Conservation (phyloP, 1,139 yeast species). For the Pichia sp. region DNA sequence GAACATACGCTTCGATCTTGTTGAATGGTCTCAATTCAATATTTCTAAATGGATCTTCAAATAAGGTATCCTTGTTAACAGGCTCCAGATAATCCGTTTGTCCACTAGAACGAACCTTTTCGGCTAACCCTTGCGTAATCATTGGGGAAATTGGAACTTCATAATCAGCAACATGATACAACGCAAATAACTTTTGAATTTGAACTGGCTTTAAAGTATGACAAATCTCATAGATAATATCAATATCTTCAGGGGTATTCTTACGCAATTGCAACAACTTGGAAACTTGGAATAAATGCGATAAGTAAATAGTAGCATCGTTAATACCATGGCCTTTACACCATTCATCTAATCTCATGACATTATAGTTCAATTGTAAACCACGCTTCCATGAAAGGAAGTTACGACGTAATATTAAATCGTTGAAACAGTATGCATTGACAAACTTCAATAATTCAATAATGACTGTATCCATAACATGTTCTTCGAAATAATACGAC, state of each 20-base stretch:
- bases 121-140: slow-evolving; percentile 81
- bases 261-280: slow-evolving; percentile 90
- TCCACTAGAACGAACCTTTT: slow-evolving; percentile 68
- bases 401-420: slow-evolving; percentile 90
- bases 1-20: slow-evolving; percentile 93
- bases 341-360: slow-evolving; percentile 98
- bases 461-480: slow-evolving; percentile 83
- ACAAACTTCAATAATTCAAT: slow-evolving; percentile 82
- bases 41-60: slow-evolving; percentile 84
- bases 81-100: slow-evolving; percentile 69
- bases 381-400: slow-evolving; percentile 99
- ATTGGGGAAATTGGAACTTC: slow-evolving; percentile 91
- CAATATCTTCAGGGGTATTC: slow-evolving; percentile 87
- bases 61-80: slow-evolving; percentile 76
- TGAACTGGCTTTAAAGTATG: slow-evolving; percentile 93
- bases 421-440: slow-evolving; percentile 95
- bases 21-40: slow-evolving; percentile 84
- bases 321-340: slow-evolving; percentile 93
- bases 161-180: slow-evolving; percentile 91
- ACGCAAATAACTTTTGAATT: slow-evolving; percentile 87
- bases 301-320: slow-evolving; percentile 85
- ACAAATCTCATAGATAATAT: slow-evolving; percentile 92
- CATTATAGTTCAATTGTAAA: slow-evolving; percentile 92
- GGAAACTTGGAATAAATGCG: slow-evolving; percentile 91
- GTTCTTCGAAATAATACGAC: slow-evolving; percentile 82